These are phyloP conservation scores for Globisporangium echinulatum DNA, from an alignment of 352 stramenopile genomes.

Conservation along the genomic window DNA sequence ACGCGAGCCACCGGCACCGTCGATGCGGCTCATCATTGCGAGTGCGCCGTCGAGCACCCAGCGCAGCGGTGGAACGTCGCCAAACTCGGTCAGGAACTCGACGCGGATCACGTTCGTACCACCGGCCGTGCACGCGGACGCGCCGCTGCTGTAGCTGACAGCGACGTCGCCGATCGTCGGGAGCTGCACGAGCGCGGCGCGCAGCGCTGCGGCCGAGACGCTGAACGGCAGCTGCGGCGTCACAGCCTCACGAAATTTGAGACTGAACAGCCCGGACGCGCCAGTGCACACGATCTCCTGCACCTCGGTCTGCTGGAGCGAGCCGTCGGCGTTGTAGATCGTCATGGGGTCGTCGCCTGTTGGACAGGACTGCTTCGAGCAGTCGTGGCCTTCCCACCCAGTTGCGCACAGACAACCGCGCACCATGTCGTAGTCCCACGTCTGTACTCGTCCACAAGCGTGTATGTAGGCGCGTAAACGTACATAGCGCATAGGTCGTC, in stretches of 20 bases:
- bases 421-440: constrained; percentile 87
- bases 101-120: constrained; percentile 57
- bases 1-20: constrained; percentile 36
- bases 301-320: constrained; percentile 68
- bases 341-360: constrained; percentile 87
- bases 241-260: constrained; percentile 62
- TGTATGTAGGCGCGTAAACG: not conserved
- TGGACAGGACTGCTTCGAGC: constrained; percentile 79
- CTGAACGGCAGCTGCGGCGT: constrained; percentile 54
- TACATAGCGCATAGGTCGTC: too few species aligned
- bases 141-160: constrained; percentile 37
- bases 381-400: constrained; percentile 89
- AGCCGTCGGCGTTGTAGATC: constrained; percentile 18
- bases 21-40: constrained; percentile 36
- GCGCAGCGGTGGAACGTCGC: constrained; percentile 47
- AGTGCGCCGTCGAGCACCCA: constrained; percentile 62
- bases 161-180: constrained; percentile 39
- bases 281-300: constrained; percentile 68
- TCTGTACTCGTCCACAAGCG: constrained; percentile 12
- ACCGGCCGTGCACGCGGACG: constrained; percentile 29
- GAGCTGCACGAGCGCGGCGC: constrained; percentile 29
- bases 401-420: constrained; percentile 82
- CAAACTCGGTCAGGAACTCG: constrained; percentile 65
- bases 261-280: constrained; percentile 51
- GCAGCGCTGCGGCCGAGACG: constrained; percentile 18